A percentile compares a stretch with the other conserved stretches of the same genome.
Conservation (phyloP, 176 grass and related monocot species). For the Dactylis glomerata region DNA sequence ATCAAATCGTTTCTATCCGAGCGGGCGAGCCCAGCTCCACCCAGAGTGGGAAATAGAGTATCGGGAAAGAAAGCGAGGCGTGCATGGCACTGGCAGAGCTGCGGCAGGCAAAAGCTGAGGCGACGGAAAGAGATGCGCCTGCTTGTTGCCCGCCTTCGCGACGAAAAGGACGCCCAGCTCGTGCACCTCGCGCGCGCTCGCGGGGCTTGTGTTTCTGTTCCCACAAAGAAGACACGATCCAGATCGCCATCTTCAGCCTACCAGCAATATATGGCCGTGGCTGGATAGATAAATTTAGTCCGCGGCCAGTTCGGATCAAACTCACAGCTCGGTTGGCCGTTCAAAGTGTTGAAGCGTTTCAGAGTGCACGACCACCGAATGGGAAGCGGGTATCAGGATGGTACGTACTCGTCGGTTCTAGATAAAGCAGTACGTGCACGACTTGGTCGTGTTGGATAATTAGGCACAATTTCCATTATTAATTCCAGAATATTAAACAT, state of each 20-base stretch:
- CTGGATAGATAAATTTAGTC: not conserved
- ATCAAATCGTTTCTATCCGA: not conserved
- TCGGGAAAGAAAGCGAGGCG: conserved; percentile 11
- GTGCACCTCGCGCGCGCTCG: not conserved
- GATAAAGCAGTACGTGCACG: not conserved
- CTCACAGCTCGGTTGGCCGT: too few relatives aligned
- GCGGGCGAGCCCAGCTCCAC: not conserved
- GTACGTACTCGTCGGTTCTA: too few relatives aligned
- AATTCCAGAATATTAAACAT: too few relatives aligned
- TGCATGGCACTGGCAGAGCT: conserved; percentile 6
- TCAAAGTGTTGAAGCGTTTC: too few relatives aligned
- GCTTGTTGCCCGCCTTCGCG: not conserved
- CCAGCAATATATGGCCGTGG: not conserved
- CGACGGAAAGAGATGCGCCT: conserved; percentile 25
- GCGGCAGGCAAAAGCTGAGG: not conserved
- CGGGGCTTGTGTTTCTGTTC: conserved; percentile 14
- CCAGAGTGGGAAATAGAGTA: not conserved
- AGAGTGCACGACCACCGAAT: too few relatives aligned
- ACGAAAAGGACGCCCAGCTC: conserved; percentile 18
- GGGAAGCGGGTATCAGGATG: too few relatives aligned
- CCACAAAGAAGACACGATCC: conserved; percentile 10
- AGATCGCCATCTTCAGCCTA: not conserved
- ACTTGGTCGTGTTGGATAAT: not conserved
- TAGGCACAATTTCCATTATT: too few relatives aligned
- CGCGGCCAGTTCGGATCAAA: too few relatives aligned